Conservation (phyloP, 225 moss, liverwort and hornwort genomes). For the Physcomitrium patens region DNA sequence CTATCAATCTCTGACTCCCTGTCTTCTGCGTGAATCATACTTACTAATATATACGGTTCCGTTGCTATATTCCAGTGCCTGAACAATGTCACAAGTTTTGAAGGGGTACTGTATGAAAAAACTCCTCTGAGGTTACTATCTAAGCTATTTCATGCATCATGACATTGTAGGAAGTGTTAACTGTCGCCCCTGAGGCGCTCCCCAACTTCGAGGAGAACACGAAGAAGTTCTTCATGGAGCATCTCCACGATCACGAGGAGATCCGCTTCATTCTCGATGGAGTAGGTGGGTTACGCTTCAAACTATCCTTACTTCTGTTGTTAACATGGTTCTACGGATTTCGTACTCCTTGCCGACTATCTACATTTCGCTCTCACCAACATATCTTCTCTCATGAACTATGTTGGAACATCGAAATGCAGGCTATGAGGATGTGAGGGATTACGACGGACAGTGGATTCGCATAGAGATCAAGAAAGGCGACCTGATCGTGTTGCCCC, state of each 20-base stretch:
- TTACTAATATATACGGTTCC: not conserved
- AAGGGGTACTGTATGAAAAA: not conserved
- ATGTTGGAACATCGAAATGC: not conserved
- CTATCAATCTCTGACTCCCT: no score
- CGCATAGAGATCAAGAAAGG: constrained; percentile 60
- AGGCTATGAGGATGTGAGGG: constrained; percentile 70
- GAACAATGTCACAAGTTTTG: not conserved
- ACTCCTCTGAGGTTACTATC: not conserved
- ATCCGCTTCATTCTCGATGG: constrained; percentile 77
- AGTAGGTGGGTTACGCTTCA: constrained; percentile 35
- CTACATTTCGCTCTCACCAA: no score
- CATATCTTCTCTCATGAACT: no score
- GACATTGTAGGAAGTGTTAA: constrained; percentile 54
- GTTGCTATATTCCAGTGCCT: no score
- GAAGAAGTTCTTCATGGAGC: constrained; percentile 61
- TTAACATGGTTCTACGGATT: no score
- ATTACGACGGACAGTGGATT: constrained; percentile 71
- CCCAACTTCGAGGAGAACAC: constrained; percentile 65
- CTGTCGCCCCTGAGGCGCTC: constrained; percentile 56
- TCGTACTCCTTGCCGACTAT: no score
- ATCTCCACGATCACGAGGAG: constrained; percentile 72
- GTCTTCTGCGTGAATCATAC: not conserved
- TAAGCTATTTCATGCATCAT: no score
- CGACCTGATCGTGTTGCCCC: constrained; percentile 63
- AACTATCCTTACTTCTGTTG: no score